phyloP scores from a whole-genome alignment of 2,329 filamentous ascomycete genomes.

The Ustilaginoidea virens region DNA sequence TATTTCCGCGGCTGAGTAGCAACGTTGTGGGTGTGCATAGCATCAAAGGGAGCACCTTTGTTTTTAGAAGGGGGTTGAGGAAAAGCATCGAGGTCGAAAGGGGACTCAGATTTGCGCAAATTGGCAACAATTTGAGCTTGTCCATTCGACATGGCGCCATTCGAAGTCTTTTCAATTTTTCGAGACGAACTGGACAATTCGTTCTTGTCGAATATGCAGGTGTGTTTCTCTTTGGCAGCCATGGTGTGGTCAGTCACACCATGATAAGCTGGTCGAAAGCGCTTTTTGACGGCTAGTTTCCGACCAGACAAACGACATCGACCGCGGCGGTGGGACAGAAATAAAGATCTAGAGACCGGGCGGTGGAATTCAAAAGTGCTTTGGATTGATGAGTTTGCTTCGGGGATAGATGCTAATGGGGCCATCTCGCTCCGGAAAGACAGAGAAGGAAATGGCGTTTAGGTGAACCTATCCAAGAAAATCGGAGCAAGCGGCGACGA shows the following conservation, averaged over 20 bases:
- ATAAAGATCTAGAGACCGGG: constrained; percentile 13
- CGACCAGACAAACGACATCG: constrained; percentile 9
- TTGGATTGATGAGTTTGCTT: constrained; percentile 9
- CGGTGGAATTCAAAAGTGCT: constrained; percentile 7
- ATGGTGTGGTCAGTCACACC: background rate
- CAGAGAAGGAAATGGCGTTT: constrained; percentile 5
- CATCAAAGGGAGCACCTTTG: constrained; percentile 1
- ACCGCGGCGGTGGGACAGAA: constrained; percentile 11
- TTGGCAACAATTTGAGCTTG: background rate
- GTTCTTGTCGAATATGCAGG: background rate
- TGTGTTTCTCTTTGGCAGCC: background rate
- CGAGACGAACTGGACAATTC: too few species aligned
- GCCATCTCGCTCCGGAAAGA: constrained; percentile 11
- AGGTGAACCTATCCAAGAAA: constrained; percentile 12
- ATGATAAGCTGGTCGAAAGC: constrained; percentile 1
- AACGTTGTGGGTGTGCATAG: background rate
- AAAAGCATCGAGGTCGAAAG: constrained; percentile 11
- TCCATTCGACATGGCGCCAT: too few species aligned
- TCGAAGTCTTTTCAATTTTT: too few species aligned
- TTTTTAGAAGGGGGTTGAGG: constrained; percentile 9
- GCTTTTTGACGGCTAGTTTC: constrained; percentile 2
- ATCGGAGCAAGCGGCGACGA: constrained; percentile 3
- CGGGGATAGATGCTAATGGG: constrained; percentile 13
- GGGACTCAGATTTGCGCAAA: constrained; percentile 6
- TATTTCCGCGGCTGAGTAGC: background rate